phyloP scores from a whole-genome alignment of 495 filamentous ascomycete species.

The Penicillium lividum region DNA sequence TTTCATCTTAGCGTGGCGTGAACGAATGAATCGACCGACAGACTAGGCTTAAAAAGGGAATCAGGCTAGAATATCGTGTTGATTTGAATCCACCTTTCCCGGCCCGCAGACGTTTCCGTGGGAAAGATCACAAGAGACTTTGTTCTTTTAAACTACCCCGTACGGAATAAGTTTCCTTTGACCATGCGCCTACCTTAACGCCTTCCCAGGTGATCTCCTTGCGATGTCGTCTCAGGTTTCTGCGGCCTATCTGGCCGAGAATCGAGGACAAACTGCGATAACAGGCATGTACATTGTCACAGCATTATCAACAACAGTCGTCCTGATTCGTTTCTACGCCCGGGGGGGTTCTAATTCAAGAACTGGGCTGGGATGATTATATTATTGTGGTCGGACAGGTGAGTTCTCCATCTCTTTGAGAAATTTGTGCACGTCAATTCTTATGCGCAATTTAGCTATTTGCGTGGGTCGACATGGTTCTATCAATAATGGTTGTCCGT shows the following conservation, averaged over 20 bases:
- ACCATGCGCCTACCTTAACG: background rate
- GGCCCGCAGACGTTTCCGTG: background rate
- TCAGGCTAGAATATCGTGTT: background rate
- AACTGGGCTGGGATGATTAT: constrained; percentile 14
- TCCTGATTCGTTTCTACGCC: constrained; percentile 13
- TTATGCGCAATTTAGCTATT: constrained; percentile 2
- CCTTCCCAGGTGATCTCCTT: background rate
- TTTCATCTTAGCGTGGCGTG: background rate
- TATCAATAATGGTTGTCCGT: constrained; percentile 6
- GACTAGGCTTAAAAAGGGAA: background rate
- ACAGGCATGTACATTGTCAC: constrained; percentile 13
- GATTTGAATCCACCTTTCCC: background rate
- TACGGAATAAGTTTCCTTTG: background rate
- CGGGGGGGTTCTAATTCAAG: constrained; percentile 8
- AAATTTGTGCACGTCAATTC: background rate
- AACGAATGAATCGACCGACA: background rate
- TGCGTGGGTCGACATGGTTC: constrained; percentile 13
- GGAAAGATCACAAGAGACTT: background rate
- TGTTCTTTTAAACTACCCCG: background rate
- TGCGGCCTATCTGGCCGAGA: background rate
- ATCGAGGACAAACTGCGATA: constrained; percentile 13
- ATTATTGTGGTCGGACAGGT: constrained; percentile 12
- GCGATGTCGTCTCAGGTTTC: background rate
- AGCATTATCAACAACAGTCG: constrained; percentile 4
- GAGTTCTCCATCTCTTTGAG: background rate